These are phyloP conservation scores for Pholiota adiposa DNA, from an alignment of 1,284 basidiomycete species.

Conservation along the genomic window DNA sequence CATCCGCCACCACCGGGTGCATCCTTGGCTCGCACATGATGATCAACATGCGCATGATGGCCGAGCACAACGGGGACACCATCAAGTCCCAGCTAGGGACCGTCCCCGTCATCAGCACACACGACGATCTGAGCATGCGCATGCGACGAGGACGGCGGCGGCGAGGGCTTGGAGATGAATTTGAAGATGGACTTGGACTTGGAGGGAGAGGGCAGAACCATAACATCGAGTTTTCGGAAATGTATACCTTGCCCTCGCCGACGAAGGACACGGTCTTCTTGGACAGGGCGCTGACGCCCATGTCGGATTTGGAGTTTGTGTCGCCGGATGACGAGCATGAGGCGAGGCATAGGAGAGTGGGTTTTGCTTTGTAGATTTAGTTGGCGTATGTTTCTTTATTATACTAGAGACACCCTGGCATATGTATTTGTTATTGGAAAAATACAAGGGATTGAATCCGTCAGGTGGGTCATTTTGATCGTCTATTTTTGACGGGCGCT, in stretches of 20 bases:
- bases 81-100: not conserved
- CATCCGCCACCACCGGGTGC: conserved; percentile 27
- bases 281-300: not conserved
- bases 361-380: not conserved
- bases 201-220: not conserved
- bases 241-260: not conserved
- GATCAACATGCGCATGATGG: conserved; percentile 25
- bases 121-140: not conserved
- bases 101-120: not conserved
- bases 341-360: not conserved
- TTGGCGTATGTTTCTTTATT: not conserved
- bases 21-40: conserved; percentile 32
- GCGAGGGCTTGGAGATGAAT: too few relatives aligned
- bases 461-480: too few relatives aligned
- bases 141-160: not conserved
- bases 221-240: not conserved
- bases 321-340: not conserved
- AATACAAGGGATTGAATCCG: too few relatives aligned
- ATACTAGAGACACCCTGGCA: too few relatives aligned
- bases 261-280: not conserved
- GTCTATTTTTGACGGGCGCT: too few relatives aligned
- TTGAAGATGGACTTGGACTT: too few relatives aligned
- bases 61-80: not conserved
- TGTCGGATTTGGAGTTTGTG: not conserved
- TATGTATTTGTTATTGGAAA: too few relatives aligned